phyloP scores from a whole-genome alignment of 2,329 filamentous ascomycete species.

The Cadophora sp. region DNA sequence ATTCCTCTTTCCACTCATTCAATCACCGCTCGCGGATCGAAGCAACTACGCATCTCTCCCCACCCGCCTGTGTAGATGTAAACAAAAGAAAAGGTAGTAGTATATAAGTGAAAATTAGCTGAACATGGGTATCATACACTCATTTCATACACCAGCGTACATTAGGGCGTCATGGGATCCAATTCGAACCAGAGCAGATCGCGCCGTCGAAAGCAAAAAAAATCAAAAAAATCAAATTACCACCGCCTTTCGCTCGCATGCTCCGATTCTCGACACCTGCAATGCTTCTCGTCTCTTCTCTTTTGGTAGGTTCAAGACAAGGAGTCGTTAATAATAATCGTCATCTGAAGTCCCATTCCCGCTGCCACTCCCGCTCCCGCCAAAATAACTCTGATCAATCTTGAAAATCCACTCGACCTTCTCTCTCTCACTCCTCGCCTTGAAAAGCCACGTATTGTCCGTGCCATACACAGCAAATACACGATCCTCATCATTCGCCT shows the following conservation, averaged over 20 bases:
- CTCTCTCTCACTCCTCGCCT: conserved; percentile 84
- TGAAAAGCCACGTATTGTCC: conserved; percentile 95
- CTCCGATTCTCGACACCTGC: conserved; percentile 14
- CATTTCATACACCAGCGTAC: conserved; percentile 24
- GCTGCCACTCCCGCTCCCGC: conserved; percentile 33
- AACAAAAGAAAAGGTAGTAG: conserved; percentile 15
- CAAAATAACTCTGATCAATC: conserved; percentile 73
- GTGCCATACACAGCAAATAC: conserved; percentile 95
- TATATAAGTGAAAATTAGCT: conserved; percentile 12
- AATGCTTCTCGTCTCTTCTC: background rate
- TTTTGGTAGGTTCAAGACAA: background rate
- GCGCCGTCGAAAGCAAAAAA: background rate
- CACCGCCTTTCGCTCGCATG: background rate
- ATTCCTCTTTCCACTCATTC: background rate
- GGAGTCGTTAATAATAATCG: conserved; percentile 15
- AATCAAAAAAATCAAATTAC: conserved; percentile 17
- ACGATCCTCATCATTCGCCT: conserved; percentile 39
- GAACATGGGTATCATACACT: conserved; percentile 35
- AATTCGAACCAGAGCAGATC: background rate
- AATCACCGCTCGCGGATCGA: background rate
- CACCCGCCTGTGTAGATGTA: conserved; percentile 10
- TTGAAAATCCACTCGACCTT: conserved; percentile 97
- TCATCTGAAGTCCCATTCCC: conserved; percentile 29
- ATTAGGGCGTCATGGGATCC: conserved; percentile 15
- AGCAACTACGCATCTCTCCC: background rate